phyloP scores from a whole-genome alignment of 192 early-diverging fungal genomes.

The Coemansia biformis region DNA sequence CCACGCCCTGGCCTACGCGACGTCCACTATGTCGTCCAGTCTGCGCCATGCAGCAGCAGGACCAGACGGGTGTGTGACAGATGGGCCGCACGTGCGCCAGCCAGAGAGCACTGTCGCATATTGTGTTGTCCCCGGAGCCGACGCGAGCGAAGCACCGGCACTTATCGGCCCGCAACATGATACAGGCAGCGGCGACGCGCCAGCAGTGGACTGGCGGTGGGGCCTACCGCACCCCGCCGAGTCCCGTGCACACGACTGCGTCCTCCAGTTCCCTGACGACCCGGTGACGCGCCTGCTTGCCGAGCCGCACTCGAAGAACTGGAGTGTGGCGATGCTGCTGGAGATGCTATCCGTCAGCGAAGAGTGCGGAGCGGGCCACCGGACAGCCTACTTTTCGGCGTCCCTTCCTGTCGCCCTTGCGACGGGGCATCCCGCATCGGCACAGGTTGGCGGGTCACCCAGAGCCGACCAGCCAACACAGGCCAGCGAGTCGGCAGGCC shows the following conservation, averaged over 20 bases:
- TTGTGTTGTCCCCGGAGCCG: slow-evolving; percentile 33
- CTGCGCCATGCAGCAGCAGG: too few species aligned
- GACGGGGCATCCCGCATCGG: too few species aligned
- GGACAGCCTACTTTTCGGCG: slow-evolving; percentile 60
- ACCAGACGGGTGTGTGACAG: too few species aligned
- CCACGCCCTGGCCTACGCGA: slow-evolving; percentile 12
- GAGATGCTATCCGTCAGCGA: slow-evolving; percentile 64
- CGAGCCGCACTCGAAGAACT: slow-evolving; percentile 18
- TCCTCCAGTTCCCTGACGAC: slow-evolving; percentile 49
- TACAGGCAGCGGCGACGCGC: neutral
- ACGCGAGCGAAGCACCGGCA: slow-evolving; percentile 14
- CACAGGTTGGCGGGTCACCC: neutral
- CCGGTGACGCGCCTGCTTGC: slow-evolving; percentile 44
- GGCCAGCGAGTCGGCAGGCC: slow-evolving; percentile 9
- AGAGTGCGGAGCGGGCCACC: slow-evolving; percentile 68
- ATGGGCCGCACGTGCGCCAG: too few species aligned
- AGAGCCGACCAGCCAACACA: neutral
- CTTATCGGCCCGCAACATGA: slow-evolving; percentile 9
- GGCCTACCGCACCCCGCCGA: slow-evolving; percentile 25
- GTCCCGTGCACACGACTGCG: slow-evolving; percentile 31
- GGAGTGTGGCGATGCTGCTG: slow-evolving; percentile 58
- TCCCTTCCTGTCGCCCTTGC: slow-evolving; percentile 9
- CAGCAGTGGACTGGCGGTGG: slow-evolving; percentile 27
- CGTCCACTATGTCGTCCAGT: neutral
- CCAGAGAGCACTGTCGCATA: slow-evolving; percentile 5